A percentile compares a stretch with the other conserved stretches of the same genome.
These are phyloP conservation scores for Alternaria brassicicola DNA, from an alignment of 2,329 filamentous ascomycete genomes.

Conservation along the genomic window DNA sequence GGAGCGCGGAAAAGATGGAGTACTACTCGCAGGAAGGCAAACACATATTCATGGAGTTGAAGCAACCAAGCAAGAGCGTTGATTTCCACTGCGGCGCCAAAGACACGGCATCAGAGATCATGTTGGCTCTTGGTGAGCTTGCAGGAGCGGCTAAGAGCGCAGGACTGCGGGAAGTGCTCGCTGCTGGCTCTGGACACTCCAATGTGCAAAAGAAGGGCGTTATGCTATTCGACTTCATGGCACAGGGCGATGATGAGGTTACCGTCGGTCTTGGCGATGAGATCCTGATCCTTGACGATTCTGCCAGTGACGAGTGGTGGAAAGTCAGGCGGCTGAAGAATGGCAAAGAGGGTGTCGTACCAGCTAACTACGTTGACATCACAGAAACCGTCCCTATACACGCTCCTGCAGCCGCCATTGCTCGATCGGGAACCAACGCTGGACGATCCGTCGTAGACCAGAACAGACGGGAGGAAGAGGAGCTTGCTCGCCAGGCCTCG, in stretches of 20 bases:
- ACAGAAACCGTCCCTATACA: conserved; percentile 68
- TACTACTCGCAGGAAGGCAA: conserved; percentile 98
- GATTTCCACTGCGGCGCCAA: conserved; percentile 98
- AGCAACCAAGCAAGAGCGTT: conserved; percentile 89
- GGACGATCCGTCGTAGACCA: conserved; percentile 76
- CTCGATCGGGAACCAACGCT: conserved; percentile 63
- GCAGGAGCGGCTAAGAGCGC: conserved; percentile 85
- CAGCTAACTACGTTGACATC: conserved; percentile 93
- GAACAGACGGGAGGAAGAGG: conserved; percentile 77
- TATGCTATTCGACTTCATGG: conserved; percentile 94
- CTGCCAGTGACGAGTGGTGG: conserved; percentile 98
- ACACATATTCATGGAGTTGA: conserved; percentile 93
- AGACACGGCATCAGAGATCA: conserved; percentile 94
- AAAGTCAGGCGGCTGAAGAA: conserved; percentile 89
- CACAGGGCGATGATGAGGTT: conserved; percentile 94
- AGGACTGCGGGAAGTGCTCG: conserved; percentile 81
- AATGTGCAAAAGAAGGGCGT: conserved; percentile 77
- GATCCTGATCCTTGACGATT: conserved; percentile 86
- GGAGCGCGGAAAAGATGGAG: conserved; percentile 93
- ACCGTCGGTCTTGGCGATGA: conserved; percentile 90
- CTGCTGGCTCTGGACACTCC: conserved; percentile 70
- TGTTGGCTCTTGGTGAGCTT: conserved; percentile 83
- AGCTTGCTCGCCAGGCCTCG: conserved; percentile 79
- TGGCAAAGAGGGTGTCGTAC: conserved; percentile 93
- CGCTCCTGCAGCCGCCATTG: conserved; percentile 54